Conservation (phyloP, 1,284 basidiomycete genomes). For the Boletellus dicymbophilus region DNA sequence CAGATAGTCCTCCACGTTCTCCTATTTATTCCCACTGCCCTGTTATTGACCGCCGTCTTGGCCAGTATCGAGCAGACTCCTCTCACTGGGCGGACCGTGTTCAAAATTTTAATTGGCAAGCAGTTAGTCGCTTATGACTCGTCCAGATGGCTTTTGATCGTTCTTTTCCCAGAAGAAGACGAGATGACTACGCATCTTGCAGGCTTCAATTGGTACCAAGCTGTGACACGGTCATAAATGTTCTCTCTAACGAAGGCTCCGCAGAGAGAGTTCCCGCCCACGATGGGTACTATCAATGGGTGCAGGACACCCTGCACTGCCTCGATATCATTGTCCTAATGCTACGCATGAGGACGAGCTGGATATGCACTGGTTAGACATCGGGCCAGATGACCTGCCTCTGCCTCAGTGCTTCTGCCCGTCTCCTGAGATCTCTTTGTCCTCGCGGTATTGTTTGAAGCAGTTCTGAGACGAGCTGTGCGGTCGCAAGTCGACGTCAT, state of each 20-base stretch:
- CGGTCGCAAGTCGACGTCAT: conserved; percentile 39
- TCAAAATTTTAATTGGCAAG: not conserved
- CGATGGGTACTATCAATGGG: conserved; percentile 89
- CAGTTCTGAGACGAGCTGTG: conserved; percentile 52
- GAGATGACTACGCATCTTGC: conserved; percentile 76
- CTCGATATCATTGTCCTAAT: conserved; percentile 72
- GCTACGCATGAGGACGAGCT: conserved; percentile 59
- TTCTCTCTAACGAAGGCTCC: conserved; percentile 73
- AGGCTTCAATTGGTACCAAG: conserved; percentile 83
- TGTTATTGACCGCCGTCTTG: conserved; percentile 77
- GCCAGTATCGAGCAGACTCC: conserved; percentile 79
- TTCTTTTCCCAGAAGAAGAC: conserved; percentile 89
- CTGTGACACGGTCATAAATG: conserved; percentile 78
- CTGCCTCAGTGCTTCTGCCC: no score
- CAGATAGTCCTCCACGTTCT: conserved; percentile 57
- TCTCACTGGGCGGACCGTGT: conserved; percentile 74
- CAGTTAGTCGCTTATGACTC: conserved; percentile 5
- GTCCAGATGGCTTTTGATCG: conserved; percentile 78
- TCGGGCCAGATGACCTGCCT: conserved; percentile 52
- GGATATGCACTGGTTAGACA: conserved; percentile 57
- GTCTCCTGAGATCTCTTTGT: conserved; percentile 64
- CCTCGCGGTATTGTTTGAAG: conserved; percentile 65
- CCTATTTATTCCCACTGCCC: conserved; percentile 62
- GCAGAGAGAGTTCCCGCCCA: conserved; percentile 60
- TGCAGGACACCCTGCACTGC: conserved; percentile 69